Base-by-base conservation (phyloP, 148 eudicot species). In the Cornus suecica region DNA sequence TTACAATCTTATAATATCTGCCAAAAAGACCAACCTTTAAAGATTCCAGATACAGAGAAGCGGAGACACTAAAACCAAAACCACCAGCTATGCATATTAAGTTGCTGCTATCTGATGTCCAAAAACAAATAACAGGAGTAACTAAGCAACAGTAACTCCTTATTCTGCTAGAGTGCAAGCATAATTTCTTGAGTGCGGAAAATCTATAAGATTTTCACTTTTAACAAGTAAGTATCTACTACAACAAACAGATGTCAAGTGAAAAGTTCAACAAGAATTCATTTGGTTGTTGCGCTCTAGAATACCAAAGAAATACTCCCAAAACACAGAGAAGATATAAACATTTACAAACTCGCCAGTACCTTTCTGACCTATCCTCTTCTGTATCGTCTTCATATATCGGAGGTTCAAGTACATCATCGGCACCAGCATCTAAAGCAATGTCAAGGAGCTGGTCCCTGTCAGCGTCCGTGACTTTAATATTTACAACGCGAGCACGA, bases 381-480 rank as follows among this genome's bases (percentile, higher is more conserved):
- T 88, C 92, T 18, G 86, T 42, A 70, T 90, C 92, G 61, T 92
- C 91, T 72, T 86, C 91, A 74, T 87, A 79, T 45, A 82, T 78
- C 48, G 81, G 78, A 79, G 97, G 94, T 76, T 94, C 99, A 74
- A 94, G 88, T 61, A 94, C 87, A 84, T 94, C 97, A 67, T 91
- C 97, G 63, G 99, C 97, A 81, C 94, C 99, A 69, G 94, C 88
- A 89, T 94, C 99, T 82, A 94, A 87, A 80, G 99, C 99, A 80
- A 92, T 82, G 69, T 76, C 79, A 73, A 94, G 89, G 78, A 94
- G 89, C 82, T 87, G 84, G 74, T 94, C 97, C 74, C 79, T 92
- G 68, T 94, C 94, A 61, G 77, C 91, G 79, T 92, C 94, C 42
- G 76, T 63, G 51, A 78, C 90, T 83, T 92, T 92, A 80, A 95